phyloP scores from a whole-genome alignment of 495 filamentous ascomycete genomes.

The Hypoxylon rickii region DNA sequence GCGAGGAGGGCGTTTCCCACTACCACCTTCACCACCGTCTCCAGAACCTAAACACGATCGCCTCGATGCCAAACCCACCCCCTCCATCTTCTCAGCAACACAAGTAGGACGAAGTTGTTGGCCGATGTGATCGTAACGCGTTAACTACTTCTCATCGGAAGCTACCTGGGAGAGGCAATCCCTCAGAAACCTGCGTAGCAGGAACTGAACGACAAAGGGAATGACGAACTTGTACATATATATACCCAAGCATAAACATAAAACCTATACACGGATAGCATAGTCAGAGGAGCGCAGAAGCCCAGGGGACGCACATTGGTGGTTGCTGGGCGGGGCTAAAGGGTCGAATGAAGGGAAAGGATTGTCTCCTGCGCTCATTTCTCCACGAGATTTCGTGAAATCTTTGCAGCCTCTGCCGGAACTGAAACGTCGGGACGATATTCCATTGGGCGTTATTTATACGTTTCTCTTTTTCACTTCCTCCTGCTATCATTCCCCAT shows the following conservation, averaged over 20 bases:
- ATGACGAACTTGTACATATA: background rate
- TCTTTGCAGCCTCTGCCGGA: background rate
- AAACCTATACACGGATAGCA: background rate
- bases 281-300: background rate
- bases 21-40: slow-evolving; percentile 26
- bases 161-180: background rate
- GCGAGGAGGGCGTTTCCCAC: slow-evolving; percentile 25
- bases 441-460: slow-evolving; percentile 21
- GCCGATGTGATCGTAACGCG: background rate
- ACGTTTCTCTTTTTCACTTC: background rate
- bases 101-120: slow-evolving; percentile 1
- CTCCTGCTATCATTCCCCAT: too few relatives aligned
- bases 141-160: background rate
- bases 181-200: background rate
- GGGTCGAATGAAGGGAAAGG: too few relatives aligned
- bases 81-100: background rate
- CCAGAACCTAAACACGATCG: slow-evolving; percentile 32
- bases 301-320: too few relatives aligned
- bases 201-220: too few relatives aligned
- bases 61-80: slow-evolving; percentile 15
- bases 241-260: background rate
- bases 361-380: background rate
- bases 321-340: too few relatives aligned
- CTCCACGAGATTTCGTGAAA: background rate
- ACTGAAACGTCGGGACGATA: slow-evolving; percentile 22